Evolutionary conservation across 805 yeast species (phyloP), one percentile per base, ranked within the genome.

Genomic region (Jamesozyma rosinii): DNA sequence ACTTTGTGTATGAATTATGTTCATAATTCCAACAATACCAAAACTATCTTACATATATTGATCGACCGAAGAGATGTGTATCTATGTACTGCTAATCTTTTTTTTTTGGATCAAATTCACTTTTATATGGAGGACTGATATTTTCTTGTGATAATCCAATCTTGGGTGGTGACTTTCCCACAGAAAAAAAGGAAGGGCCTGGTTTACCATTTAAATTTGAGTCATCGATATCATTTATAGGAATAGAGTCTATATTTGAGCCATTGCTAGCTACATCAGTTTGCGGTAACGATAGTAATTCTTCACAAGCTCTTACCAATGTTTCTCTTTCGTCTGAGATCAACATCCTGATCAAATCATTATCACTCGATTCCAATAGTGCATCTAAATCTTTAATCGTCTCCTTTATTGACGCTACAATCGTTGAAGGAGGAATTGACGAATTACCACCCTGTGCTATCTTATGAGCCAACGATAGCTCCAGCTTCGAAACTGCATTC

Each of bases 81-180:
- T 24, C 29, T 24, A n/a, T n/a, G n/a, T n/a, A n/a, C n/a, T 24
- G 29, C 22, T 30, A 35, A 42, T 26, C 35, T 31, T 26, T 18
- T 14, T 31, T 31, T 37, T 22, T 42, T 36, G 38, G 8, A 15
- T 4, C 19, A 5, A 15, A 22, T 5, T 36, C 19, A 24, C 15
- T 21, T 20, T 35, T 6, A 15, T 20, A 14, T 15, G 9, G 15
- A 6, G 36, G 10, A 15, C 13, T 19, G 14, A 33, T 22, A 15
- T 14, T 30, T 44, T 44, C 37, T 35, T 44, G 38, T 20, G 27
- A 49, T 45, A 27, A 54, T 40, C 13, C 59, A 30, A 54, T 52
- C 40, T 57, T 56, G n/a, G 64, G 62, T 20, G 62, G 63, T 3
- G 63, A 57, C 30, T 54, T 55, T 29, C 57, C 49, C 20, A 45